Evolutionary conservation across 1,284 basidiomycete species (phyloP).

Genomic region (Gastroboletus turbinatus): DNA sequence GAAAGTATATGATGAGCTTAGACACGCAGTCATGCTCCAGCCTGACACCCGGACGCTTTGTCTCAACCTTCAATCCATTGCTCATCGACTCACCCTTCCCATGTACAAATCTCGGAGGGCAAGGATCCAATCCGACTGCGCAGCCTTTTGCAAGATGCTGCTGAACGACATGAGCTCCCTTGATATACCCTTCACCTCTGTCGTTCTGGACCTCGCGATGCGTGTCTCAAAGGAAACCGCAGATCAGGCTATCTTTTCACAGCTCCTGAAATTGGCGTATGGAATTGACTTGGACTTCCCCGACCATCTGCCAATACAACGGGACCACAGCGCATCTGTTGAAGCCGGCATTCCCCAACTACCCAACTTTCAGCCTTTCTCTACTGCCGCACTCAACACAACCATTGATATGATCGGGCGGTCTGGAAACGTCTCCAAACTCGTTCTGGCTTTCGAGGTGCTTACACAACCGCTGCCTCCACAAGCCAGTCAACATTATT

Average conservation of each 20-base stretch:
- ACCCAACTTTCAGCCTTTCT: constrained; percentile 48
- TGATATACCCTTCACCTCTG: constrained; percentile 50
- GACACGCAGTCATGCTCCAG: constrained; percentile 37
- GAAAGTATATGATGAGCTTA: constrained; percentile 61
- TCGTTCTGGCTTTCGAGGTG: constrained; percentile 74
- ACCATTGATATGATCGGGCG: constrained; percentile 67
- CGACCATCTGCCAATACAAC: constrained; percentile 44
- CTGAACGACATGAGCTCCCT: constrained; percentile 55
- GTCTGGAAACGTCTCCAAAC: constrained; percentile 55
- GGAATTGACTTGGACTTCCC: constrained; percentile 73
- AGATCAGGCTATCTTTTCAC: constrained; percentile 52
- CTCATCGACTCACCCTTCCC: constrained; percentile 62
- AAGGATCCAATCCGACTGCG: constrained; percentile 41
- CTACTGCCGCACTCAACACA: constrained; percentile 68
- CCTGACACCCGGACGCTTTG: constrained; percentile 57
- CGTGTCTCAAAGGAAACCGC: constrained; percentile 67
- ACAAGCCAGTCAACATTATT: constrained; percentile 42
- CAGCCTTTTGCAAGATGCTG: constrained; percentile 48
- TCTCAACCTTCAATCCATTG: constrained; percentile 65
- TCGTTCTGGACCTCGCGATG: constrained; percentile 61
- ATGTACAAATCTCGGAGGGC: constrained; percentile 38
- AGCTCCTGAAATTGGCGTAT: constrained; percentile 62
- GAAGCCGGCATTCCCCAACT: constrained; percentile 23
- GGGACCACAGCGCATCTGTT: constrained; percentile 8
- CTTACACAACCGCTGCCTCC: constrained; percentile 66